Evolutionary conservation across 768 basidiomycete species (phyloP), one percentile per base, ranked within the genome.

Genomic region (Agrocybe praecox): DNA sequence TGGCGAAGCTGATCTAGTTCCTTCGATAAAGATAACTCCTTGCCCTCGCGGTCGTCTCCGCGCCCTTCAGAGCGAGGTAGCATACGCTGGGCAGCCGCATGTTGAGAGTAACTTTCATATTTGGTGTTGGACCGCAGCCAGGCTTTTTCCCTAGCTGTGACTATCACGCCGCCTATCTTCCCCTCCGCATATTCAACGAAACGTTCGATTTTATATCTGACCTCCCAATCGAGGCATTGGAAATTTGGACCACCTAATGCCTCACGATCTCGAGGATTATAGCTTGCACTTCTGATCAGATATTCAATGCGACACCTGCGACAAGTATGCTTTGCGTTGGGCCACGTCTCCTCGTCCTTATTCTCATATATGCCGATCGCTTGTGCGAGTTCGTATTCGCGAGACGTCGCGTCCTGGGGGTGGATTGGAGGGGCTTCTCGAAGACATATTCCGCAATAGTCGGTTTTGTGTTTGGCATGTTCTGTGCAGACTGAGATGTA

Each of bases 161-260:
- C 66, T 32, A 90, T 67, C 19, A 91, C 85, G 46, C 89, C 85
- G 44, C 66, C 62, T 56, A 92, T 80, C 6, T 76, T 80, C 19
- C 90, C 90, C 60, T 92, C 90, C 2, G 81, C 88, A 22, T 88
- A 74, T 55, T 91, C 89, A 36, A 91, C 70, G 71, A 89, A 92
- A n/a, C 80, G 80, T 50, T 88, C 88, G 12, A 92, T 78, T 9
- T 78, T 77, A 62, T 85, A 84, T 44, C 87, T 79, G 46, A 83
- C 83, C 67, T 89, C 88, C 86, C 85, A 88, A 62, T 90, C 88
- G 6, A 67, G 67, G 33, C 71, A 69, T 18, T 67, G 62, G 48
- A 76, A 65, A 6, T 66, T 60, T 18, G 67, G 66, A 6, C 83
- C 82, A n/a, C 85, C 82, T 26, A 88, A 72, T 0, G 83, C 85